phyloP scores from a whole-genome alignment of 2,329 filamentous ascomycete genomes.

The Basipetospora chlamydospora region DNA sequence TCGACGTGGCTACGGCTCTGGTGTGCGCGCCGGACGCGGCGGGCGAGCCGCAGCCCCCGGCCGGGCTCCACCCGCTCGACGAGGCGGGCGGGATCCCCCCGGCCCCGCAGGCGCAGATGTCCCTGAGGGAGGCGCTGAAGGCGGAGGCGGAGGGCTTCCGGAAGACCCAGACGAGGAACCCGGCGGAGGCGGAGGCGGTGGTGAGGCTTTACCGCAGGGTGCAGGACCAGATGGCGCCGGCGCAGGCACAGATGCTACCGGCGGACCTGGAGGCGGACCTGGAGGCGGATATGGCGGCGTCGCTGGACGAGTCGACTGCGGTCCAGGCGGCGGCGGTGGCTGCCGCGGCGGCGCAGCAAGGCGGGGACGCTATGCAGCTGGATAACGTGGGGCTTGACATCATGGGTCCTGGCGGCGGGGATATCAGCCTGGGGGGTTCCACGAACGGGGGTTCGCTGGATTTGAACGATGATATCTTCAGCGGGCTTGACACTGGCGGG shows the following conservation, averaged over 20 bases:
- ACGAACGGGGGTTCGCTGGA: conserved; percentile 2
- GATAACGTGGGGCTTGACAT: conserved; percentile 4
- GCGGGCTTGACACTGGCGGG: neutral
- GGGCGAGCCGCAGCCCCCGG: conserved; percentile 22
- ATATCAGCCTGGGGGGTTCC: conserved; percentile 1
- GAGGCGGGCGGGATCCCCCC: conserved; percentile 20
- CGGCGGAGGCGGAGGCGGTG: conserved; percentile 42
- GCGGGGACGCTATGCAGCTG: conserved; percentile 5
- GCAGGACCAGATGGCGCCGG: conserved; percentile 45
- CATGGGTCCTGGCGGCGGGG: conserved; percentile 1
- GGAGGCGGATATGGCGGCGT: conserved; percentile 2
- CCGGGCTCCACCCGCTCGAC: conserved; percentile 17
- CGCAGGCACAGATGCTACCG: conserved; percentile 12
- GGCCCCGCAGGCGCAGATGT: conserved; percentile 31
- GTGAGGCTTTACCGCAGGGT: conserved; percentile 50
- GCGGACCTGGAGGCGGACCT: too few species aligned
- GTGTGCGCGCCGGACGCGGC: conserved; percentile 51
- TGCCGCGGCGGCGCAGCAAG: neutral
- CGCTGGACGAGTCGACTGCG: conserved; percentile 1
- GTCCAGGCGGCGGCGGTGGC: neutral
- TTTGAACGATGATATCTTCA: conserved; percentile 3
- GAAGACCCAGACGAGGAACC: conserved; percentile 40
- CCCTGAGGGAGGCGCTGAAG: conserved; percentile 45
- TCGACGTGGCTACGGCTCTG: conserved; percentile 56
- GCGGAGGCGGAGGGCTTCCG: conserved; percentile 43